A percentile compares a stretch with the other conserved stretches of the same genome.
phyloP scores from a whole-genome alignment of 2,329 filamentous ascomycete genomes.

The Fusarium haematococcum region DNA sequence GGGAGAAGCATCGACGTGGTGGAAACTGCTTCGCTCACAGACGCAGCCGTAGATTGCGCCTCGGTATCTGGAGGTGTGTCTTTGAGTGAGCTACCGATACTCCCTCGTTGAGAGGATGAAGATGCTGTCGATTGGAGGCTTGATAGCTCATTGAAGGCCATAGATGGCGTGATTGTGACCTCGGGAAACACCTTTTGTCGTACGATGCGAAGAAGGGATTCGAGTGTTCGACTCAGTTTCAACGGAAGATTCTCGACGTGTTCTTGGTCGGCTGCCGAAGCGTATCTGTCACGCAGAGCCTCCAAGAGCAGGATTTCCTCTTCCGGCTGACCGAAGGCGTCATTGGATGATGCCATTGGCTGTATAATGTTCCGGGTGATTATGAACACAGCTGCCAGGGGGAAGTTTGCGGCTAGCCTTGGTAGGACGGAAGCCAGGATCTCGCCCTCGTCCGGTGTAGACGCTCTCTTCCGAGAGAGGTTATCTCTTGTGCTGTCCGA shows the following conservation, averaged over 20 bases:
- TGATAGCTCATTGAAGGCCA: slow-evolving; percentile 41
- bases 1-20: slow-evolving; percentile 35
- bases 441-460: slow-evolving; percentile 14
- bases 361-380: slow-evolving; percentile 31
- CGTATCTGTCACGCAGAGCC: slow-evolving; percentile 37
- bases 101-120: slow-evolving; percentile 34
- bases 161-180: slow-evolving; percentile 26
- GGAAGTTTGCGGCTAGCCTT: slow-evolving; percentile 36
- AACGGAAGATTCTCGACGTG: slow-evolving; percentile 32
- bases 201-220: slow-evolving; percentile 28
- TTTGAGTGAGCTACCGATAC: slow-evolving; percentile 36
- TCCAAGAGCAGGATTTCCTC: slow-evolving; percentile 43
- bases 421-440: slow-evolving; percentile 21
- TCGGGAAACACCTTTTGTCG: slow-evolving; percentile 34
- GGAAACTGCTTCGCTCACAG: slow-evolving; percentile 17
- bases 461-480: background rate
- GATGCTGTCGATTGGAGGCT: slow-evolving; percentile 38
- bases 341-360: slow-evolving; percentile 29
- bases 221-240: slow-evolving; percentile 36
- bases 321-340: slow-evolving; percentile 23
- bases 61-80: slow-evolving; percentile 38
- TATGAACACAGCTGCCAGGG: slow-evolving; percentile 38
- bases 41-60: slow-evolving; percentile 22
- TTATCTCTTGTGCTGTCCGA: background rate
- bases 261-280: slow-evolving; percentile 28